A percentile compares a stretch with the other conserved stretches of the same genome.
Evolutionary conservation across 345 rosid genomes (phyloP).

Genomic region (Heritiera littoralis): DNA sequence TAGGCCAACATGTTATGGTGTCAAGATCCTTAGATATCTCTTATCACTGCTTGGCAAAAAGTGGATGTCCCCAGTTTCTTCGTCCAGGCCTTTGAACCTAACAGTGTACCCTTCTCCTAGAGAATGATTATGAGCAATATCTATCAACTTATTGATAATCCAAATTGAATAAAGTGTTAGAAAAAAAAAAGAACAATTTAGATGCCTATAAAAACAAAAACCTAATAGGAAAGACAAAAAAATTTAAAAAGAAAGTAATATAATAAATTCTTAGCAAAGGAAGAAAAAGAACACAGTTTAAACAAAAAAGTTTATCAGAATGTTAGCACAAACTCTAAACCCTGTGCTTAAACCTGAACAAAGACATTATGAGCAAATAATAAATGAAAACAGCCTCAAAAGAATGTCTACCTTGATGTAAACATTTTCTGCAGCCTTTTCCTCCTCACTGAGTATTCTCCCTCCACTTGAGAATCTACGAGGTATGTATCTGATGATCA

Average conservation of each 20-base stretch:
- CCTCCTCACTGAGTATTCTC: constrained; percentile 83
- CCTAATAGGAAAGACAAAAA: background rate
- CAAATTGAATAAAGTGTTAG: background rate
- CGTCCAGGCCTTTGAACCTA: background rate
- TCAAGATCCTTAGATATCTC: background rate
- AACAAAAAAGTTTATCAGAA: background rate
- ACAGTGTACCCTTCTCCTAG: background rate
- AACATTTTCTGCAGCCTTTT: constrained; percentile 88
- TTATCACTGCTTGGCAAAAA: background rate
- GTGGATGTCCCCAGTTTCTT: background rate
- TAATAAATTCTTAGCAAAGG: background rate
- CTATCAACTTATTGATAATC: background rate
- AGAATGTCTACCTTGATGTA: constrained; percentile 68
- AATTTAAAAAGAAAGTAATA: no score
- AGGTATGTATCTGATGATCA: constrained; percentile 46
- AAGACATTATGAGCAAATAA: background rate
- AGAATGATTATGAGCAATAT: background rate
- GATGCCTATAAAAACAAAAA: background rate
- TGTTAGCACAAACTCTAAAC: background rate
- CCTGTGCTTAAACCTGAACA: background rate
- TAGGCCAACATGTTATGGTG: no score
- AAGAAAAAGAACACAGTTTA: background rate
- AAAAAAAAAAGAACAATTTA: background rate
- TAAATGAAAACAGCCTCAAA: background rate
- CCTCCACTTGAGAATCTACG: constrained; percentile 81